phyloP scores from a whole-genome alignment of 257 asterid species.

The Striga asiatica region DNA sequence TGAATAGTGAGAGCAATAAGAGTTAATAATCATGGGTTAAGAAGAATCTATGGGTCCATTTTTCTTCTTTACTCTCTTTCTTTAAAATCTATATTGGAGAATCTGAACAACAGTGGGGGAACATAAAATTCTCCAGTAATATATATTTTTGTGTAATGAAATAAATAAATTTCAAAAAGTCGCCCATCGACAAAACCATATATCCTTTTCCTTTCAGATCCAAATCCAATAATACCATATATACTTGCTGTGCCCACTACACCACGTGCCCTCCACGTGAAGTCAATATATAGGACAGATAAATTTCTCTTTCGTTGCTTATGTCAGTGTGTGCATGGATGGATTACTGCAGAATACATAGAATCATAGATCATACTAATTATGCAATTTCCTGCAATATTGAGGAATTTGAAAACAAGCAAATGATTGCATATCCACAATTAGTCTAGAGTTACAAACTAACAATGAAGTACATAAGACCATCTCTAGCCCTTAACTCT shows the following conservation, averaged over 20 bases:
- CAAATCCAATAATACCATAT: too few species aligned
- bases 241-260: not conserved
- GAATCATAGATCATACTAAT: too few species aligned
- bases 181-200: too few species aligned
- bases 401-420: not conserved
- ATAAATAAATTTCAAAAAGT: not conserved
- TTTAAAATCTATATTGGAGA: conserved; percentile 10
- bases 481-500: too few species aligned
- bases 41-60: conserved; percentile 19
- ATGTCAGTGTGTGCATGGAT: not conserved
- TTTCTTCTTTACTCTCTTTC: not conserved
- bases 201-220: too few species aligned
- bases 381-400: not conserved
- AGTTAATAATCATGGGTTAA: not conserved
- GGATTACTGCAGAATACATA: too few species aligned
- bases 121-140: conserved; percentile 3
- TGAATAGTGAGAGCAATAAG: not conserved
- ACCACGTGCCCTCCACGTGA: not conserved
- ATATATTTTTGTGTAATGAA: not conserved
- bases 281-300: not conserved
- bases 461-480: too few species aligned
- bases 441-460: too few species aligned
- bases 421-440: too few species aligned
- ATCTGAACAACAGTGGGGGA: conserved; percentile 27
- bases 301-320: not conserved